Base-by-base conservation (phyloP, 805 yeast genomes). In the Tetrapisispora fleetii region DNA sequence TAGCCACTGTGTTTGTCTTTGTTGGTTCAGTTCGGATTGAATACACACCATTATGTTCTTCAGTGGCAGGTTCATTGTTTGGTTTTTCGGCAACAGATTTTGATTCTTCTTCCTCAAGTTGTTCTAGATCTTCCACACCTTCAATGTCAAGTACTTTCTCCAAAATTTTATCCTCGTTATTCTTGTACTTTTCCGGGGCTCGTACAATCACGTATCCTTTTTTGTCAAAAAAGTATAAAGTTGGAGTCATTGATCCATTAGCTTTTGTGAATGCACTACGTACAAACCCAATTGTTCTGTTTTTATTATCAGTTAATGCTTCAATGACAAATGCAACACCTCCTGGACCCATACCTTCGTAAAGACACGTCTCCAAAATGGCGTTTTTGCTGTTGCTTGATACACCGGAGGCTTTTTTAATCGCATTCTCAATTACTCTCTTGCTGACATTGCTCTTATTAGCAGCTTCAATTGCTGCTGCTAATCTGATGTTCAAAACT, bases 301-400 rank as follows among this genome's bases (percentile, higher is more conserved):
- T 80, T 64, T 85, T 87, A 65, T 88, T 91, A 62, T 91, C 96
- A 0, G 98, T 91, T 44, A 81, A 72, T 0, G 95, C 90, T 58
- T 88, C 95, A 4, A 91, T 80, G 4, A 91, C 76, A 42, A 89
- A 72, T 0, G 96, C 85, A 2, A 86, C 86, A 2, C 96, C 96
- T 1, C 90, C 95, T 0, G 96, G 96, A 0, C 91, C 97, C 64
- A 89, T 72, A 16, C 93, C 95, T 63, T 93, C 98, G 65, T 90
- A 93, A 11, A 77, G 63, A 30, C 81, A 85, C 13, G 74, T 64
- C 49, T 78, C 84, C 50, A 67, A 72, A 3, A 72, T 70, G 32
- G 70, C 73, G 36, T 72, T 67, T 28, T 79, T 81, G 14, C 54
- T 54, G 19, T 53, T 51, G 1, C 90, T 95, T 3, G 53, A 50